Percentiles rank a stretch among this genome's conserved stretches.
Conservation (phyloP, 2,329 filamentous ascomycete genomes). For the Colletotrichum somersetense region DNA sequence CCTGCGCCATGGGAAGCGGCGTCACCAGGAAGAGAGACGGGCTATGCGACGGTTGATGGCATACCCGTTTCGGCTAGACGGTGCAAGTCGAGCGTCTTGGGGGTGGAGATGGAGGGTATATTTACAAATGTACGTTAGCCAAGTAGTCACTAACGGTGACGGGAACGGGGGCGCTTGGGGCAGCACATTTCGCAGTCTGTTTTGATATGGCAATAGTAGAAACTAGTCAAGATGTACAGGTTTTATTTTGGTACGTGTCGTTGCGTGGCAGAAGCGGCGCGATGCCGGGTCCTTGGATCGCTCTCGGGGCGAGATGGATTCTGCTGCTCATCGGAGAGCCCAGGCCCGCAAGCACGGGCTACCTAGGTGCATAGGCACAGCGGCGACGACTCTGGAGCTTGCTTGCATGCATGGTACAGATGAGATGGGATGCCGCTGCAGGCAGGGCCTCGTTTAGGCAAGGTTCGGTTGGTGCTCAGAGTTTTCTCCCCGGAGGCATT, state of each 20-base stretch:
- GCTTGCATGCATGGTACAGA: background rate
- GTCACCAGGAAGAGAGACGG: conserved; percentile 15
- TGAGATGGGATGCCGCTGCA: background rate
- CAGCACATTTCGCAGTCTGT: conserved; percentile 2
- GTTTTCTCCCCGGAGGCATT: conserved; percentile 6
- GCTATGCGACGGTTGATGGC: conserved; percentile 17
- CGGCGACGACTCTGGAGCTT: background rate
- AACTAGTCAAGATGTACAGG: too few relatives aligned
- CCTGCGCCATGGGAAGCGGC: conserved; percentile 1
- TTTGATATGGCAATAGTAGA: background rate
- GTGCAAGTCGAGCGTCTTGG: conserved; percentile 34
- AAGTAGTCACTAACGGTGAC: conserved; percentile 7
- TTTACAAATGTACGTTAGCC: background rate
- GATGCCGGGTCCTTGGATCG: too few relatives aligned
- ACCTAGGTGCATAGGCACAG: too few relatives aligned
- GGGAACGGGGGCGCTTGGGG: conserved; percentile 16
- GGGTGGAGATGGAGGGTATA: conserved; percentile 11
- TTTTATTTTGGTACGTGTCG: background rate
- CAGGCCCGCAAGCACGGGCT: background rate
- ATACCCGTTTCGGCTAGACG: conserved; percentile 26
- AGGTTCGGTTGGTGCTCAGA: background rate
- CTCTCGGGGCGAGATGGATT: background rate
- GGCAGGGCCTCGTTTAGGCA: conserved; percentile 20
- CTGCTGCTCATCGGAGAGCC: background rate
- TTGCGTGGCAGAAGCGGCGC: background rate